A percentile compares a stretch with the other conserved stretches of the same genome.
Evolutionary conservation across 495 filamentous ascomycete genomes (phyloP).

Genomic region (Daldinia caldariorum): DNA sequence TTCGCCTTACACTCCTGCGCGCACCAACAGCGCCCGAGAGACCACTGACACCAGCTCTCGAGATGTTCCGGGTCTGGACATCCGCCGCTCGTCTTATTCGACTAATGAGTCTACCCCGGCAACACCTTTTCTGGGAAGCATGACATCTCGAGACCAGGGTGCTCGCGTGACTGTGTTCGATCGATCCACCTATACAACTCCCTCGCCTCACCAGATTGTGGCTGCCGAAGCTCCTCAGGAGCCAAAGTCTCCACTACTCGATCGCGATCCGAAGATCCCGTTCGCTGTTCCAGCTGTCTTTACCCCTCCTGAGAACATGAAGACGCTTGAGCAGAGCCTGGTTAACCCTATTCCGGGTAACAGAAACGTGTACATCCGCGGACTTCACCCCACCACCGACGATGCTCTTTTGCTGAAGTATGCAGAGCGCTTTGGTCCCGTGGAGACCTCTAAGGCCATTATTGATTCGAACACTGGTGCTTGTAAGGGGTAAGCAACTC

Average conservation of each 20-base stretch:
- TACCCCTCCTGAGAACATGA: slow-evolving; percentile 74
- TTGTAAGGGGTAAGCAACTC: slow-evolving; percentile 85
- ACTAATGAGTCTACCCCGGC: slow-evolving; percentile 74
- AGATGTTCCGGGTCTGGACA: slow-evolving; percentile 67
- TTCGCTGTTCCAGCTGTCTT: slow-evolving; percentile 86
- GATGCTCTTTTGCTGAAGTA: slow-evolving; percentile 87
- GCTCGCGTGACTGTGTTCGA: slow-evolving; percentile 66
- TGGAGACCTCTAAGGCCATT: slow-evolving; percentile 95
- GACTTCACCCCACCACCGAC: slow-evolving; percentile 91
- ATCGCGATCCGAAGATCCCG: slow-evolving; percentile 84
- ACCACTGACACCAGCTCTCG: slow-evolving; percentile 52
- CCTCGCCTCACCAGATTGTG: slow-evolving; percentile 70
- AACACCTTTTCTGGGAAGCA: slow-evolving; percentile 66
- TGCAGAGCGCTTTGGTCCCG: slow-evolving; percentile 85
- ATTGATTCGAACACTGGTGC: slow-evolving; percentile 89
- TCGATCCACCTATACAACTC: slow-evolving; percentile 69
- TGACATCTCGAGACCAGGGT: slow-evolving; percentile 61
- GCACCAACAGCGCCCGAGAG: slow-evolving; percentile 51
- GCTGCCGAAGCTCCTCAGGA: slow-evolving; percentile 52
- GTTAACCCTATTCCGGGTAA: slow-evolving; percentile 88
- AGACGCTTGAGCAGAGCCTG: slow-evolving; percentile 87
- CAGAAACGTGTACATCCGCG: slow-evolving; percentile 96
- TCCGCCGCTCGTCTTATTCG: slow-evolving; percentile 71
- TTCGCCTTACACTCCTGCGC: slow-evolving; percentile 62
- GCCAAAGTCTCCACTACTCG: slow-evolving; percentile 68